Evolutionary conservation across 2,329 filamentous ascomycete genomes (phyloP).

Genomic region (Madurella fahalii): DNA sequence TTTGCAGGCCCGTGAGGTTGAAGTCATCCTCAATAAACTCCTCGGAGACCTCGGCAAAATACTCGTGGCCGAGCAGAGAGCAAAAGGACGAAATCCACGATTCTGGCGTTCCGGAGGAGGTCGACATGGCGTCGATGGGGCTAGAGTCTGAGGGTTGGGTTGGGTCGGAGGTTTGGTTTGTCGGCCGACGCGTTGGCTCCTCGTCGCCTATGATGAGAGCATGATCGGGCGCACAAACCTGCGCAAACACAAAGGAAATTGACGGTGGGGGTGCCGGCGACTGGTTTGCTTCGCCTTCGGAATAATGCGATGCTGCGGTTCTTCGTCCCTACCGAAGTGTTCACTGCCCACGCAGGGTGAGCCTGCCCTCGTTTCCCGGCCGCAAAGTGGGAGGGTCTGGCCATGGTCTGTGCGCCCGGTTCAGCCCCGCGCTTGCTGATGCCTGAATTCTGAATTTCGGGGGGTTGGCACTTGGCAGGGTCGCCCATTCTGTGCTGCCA

Average conservation of each 20-base stretch:
- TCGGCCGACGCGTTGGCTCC: constrained; percentile 17
- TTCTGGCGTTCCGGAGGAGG: constrained; percentile 63
- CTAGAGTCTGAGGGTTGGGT: constrained; percentile 6
- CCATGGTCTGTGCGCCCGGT: constrained; percentile 4
- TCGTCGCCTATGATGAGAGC: constrained; percentile 18
- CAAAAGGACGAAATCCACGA: constrained; percentile 99
- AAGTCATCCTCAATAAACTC: constrained; percentile 99
- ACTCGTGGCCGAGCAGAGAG: constrained; percentile 91
- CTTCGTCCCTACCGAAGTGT: not conserved
- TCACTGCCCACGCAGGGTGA: no score
- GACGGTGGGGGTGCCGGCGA: not conserved
- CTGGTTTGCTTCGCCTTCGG: not conserved
- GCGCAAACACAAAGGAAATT: not conserved
- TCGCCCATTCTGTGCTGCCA: no score
- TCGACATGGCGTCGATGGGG: constrained; percentile 46
- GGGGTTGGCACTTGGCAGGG: not conserved
- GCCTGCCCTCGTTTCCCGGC: not conserved
- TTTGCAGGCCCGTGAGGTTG: constrained; percentile 92
- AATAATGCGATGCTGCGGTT: not conserved
- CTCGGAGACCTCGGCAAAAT: constrained; percentile 97
- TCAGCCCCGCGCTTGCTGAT: constrained; percentile 12
- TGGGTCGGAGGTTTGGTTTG: constrained; percentile 3
- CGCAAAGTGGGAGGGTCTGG: not conserved
- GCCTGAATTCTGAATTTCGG: not conserved
- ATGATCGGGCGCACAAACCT: constrained; percentile 17